Evolutionary conservation across 495 filamentous ascomycete genomes (phyloP), one percentile per base, ranked within the genome.

Genomic region (Penicillium daleae): DNA sequence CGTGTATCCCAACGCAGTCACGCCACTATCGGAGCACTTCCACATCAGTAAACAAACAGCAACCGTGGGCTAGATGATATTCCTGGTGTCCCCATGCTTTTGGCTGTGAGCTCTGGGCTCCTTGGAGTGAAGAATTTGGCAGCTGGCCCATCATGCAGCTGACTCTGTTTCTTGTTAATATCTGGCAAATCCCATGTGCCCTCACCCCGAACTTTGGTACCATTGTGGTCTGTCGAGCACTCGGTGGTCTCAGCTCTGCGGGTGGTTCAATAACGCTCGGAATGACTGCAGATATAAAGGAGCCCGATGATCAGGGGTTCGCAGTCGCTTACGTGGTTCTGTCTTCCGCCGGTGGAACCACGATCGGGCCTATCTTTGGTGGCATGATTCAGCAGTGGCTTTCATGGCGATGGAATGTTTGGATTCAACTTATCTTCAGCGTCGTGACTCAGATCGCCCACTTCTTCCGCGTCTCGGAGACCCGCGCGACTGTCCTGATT

Each of bases 271-370:
- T 93, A 56, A 93, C 90, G 0, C 82, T 93, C 3, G 90, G 90
- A 33, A 91, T 93, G 89, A 86, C 92, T 26, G 90, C 90, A 22
- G 90, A 93, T 65, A 84, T 93, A 81, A 93, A 85, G 78, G 87
- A 92, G 64, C 71, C 89, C 1, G 85, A 92, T 63, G 81, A 85
- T 21, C 90, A 93, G 70, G 75, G 76, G 17, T 80, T 74, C 17
- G 89, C 88, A 4, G 86, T 92, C 7, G 90, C 90, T 2, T 93
- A 80, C 61, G 84, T 92, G 44, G 89, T 92, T 15, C 84, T 93
- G 56, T 90, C 88, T 0, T 92, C 89, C 1, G 90, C 92, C 10
- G 87, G 86, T 54, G 90, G 90, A 24, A 90, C 90, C 3, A 84
- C 90, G 22, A 79, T 93, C 6, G 92, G 92, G 1, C 90, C 92